These are phyloP conservation scores for Populus deltoides DNA, from an alignment of 345 rosid genomes.

Conservation along the genomic window DNA sequence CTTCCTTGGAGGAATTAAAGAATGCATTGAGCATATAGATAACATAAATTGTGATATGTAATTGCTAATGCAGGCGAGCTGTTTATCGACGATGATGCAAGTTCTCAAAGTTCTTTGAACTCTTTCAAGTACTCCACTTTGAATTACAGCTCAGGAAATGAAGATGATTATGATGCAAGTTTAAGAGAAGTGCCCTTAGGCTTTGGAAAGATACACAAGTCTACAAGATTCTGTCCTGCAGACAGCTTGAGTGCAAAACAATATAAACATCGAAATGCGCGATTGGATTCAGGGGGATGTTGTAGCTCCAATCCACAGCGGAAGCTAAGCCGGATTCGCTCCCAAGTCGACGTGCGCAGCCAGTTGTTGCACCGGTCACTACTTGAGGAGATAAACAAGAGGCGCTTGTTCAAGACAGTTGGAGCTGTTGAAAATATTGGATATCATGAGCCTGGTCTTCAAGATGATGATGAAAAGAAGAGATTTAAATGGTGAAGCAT, in stretches of 20 bases:
- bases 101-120: constrained; percentile 46
- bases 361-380: constrained; percentile 70
- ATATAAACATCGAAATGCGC: not conserved
- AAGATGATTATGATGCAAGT: constrained; percentile 32
- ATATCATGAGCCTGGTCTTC: constrained; percentile 36
- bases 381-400: constrained; percentile 64
- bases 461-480: constrained; percentile 11
- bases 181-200: constrained; percentile 22
- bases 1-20: too few species aligned
- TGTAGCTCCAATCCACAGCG: constrained; percentile 11
- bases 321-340: constrained; percentile 42
- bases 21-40: too few species aligned
- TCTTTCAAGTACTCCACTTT: constrained; percentile 46
- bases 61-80: constrained; percentile 36
- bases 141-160: constrained; percentile 41
- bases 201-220: constrained; percentile 22
- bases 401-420: constrained; percentile 63
- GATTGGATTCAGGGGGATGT: constrained; percentile 14
- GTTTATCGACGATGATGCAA: constrained; percentile 38
- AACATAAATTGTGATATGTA: too few species aligned
- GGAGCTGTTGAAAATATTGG: constrained; percentile 63
- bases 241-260: constrained; percentile 8
- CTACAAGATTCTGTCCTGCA: constrained; percentile 45
- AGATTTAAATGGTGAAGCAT: constrained; percentile 4
- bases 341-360: constrained; percentile 68